A percentile compares a stretch with the other conserved stretches of the same genome.
Conservation (phyloP, 495 filamentous ascomycete species). For the Pseudoneurospora amorphoporcata region DNA sequence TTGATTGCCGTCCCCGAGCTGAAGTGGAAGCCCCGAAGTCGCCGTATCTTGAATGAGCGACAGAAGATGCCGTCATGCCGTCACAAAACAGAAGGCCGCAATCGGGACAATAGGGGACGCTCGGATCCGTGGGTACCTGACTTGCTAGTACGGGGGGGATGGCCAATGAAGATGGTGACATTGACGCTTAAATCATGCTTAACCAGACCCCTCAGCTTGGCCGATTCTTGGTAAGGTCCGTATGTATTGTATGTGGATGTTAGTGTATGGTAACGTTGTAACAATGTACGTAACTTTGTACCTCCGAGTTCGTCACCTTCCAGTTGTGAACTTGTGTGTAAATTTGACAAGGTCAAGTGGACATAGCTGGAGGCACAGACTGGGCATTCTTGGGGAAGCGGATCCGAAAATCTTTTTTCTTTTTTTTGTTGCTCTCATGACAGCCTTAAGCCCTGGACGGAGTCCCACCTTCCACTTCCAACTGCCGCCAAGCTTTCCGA, state of each 20-base stretch:
- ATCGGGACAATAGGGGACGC: not conserved
- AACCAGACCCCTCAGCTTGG: conserved; percentile 17
- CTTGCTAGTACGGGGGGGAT: not conserved
- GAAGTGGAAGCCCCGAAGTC: not conserved
- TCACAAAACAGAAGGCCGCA: not conserved
- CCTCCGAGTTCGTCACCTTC: not conserved
- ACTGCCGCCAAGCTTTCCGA: not conserved
- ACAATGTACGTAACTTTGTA: not conserved
- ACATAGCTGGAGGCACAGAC: not conserved
- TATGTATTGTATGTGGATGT: not conserved
- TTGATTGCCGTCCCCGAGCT: not conserved
- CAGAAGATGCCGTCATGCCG: not conserved
- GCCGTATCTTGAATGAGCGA: not conserved
- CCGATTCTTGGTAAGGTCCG: not conserved
- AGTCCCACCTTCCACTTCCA: not conserved
- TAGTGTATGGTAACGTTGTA: not conserved
- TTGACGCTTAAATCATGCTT: conserved; percentile 40
- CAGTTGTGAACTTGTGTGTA: not conserved
- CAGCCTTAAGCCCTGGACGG: not conserved
- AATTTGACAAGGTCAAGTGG: not conserved
- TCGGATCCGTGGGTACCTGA: not conserved
- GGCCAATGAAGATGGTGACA: conserved; percentile 8
- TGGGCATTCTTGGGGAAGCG: not conserved
- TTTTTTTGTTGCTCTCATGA: not conserved
- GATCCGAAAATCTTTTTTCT: not conserved